Evolutionary conservation across 768 basidiomycete species (phyloP).

Genomic region (Fistulinella prunicolor): DNA sequence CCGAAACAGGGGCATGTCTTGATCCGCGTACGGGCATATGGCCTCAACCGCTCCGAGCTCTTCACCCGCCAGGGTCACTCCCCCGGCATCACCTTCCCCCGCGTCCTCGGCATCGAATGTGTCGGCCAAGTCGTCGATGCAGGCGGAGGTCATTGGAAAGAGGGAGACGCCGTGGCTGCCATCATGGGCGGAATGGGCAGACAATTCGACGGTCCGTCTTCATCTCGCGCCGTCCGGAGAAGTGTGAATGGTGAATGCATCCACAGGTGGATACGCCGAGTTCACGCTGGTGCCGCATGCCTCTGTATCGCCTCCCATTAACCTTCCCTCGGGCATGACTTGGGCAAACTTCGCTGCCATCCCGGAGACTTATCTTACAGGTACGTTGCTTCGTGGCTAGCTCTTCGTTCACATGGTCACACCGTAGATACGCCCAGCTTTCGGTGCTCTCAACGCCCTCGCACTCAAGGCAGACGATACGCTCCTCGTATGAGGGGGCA

Average conservation of each 20-base stretch:
- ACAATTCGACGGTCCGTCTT: neutral
- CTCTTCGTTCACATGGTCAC: neutral
- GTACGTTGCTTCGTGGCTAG: neutral
- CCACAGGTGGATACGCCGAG: constrained; percentile 15
- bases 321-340: neutral
- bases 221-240: neutral
- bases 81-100: no score
- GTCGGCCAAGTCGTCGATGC: neutral
- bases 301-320: constrained; percentile 21
- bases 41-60: neutral
- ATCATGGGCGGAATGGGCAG: neutral
- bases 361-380: neutral
- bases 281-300: constrained; percentile 24
- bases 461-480: neutral
- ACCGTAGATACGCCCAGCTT: neutral
- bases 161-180: neutral
- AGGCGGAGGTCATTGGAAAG: neutral
- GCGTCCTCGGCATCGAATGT: neutral
- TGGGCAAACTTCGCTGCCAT: neutral
- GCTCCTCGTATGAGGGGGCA: neutral
- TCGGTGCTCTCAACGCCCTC: neutral
- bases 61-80: neutral
- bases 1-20: neutral
- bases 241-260: neutral
- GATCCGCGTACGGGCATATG: neutral